Evolutionary conservation across 2,329 filamentous ascomycete species (phyloP), one percentile per base, ranked within the genome.

Genomic region (Phialophora macrospora): DNA sequence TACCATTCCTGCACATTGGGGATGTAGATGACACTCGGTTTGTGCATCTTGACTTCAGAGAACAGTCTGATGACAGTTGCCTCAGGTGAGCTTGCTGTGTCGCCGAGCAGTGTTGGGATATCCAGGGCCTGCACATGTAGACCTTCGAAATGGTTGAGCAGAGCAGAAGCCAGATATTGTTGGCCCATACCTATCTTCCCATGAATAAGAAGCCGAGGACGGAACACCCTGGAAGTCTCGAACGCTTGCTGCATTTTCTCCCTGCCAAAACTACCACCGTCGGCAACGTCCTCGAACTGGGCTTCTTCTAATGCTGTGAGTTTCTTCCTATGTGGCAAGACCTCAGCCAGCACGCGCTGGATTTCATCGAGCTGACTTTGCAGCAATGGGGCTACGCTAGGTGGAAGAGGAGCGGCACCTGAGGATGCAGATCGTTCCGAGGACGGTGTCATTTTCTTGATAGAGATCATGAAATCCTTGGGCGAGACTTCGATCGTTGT

Each of bases 101-200:
- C 95, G 64, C 90, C 92, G 65, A 96, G 83, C 63, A 99, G 83
- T 17, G 90, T 95, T 0, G 93, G 88, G 64, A 99, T 84, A 77
- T 97, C 96, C 76, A 99, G 96, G 61, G 90, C 93, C 76, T 98
- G 93, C 2, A 99, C 91, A 78, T 98, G 93, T 2, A 98, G 85
- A 28, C 93, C 92, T 78, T 99, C 95, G 62, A 99, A 90, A 74
- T 96, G 89, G 76, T 96, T 92, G 69, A 98, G 81, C 59, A 98
- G 81, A 4, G 94, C 95, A 55, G 89, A 88, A 32, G 92, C 88
- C 46, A 99, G 82, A 73, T 99, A 97, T 56, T 89, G 87, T 75
- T 99, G 96, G 0, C 96, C 95, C 94, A 98, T 98, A 9, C 95
- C 95, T 52, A 87, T 83, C 9, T 84, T 76, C n/a, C 95, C 95